Evolutionary conservation across 495 filamentous ascomycete genomes (phyloP).

Genomic region (Lasiosphaeris hirsuta): DNA sequence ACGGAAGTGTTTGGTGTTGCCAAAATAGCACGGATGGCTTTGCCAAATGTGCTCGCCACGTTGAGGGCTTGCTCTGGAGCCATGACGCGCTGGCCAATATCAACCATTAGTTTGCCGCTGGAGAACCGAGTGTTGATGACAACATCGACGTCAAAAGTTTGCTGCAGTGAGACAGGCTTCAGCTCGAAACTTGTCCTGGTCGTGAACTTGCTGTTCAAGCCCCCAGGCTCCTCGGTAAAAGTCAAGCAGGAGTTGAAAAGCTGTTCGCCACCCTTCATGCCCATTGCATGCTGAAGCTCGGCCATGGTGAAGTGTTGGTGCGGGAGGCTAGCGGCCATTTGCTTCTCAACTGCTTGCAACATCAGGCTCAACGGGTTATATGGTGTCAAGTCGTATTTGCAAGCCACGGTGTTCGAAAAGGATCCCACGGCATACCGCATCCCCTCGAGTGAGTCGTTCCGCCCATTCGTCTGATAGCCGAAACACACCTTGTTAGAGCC

Average conservation of each 20-base stretch:
- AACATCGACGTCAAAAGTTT: constrained; percentile 44
- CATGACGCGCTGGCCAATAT: constrained; percentile 44
- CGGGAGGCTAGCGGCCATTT: constrained; percentile 29
- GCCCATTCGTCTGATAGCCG: constrained; percentile 41
- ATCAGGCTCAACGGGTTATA: constrained; percentile 31
- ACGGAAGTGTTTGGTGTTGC: constrained; percentile 31
- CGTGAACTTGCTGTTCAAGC: constrained; percentile 36
- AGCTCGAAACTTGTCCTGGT: constrained; percentile 33
- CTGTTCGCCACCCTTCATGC: constrained; percentile 35
- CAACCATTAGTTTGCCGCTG: constrained; percentile 35
- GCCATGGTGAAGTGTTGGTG: constrained; percentile 44
- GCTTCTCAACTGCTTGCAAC: constrained; percentile 35
- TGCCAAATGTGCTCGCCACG: constrained; percentile 41
- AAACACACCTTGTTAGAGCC: constrained; percentile 41
- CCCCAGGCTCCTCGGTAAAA: constrained; percentile 40
- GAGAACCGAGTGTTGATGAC: constrained; percentile 39
- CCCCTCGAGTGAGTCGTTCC: constrained; percentile 37
- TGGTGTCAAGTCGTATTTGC: constrained; percentile 30
- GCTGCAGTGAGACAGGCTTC: constrained; percentile 36
- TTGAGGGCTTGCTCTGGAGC: constrained; percentile 37
- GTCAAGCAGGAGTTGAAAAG: constrained; percentile 48
- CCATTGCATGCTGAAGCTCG: constrained; percentile 43
- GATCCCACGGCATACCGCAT: constrained; percentile 40
- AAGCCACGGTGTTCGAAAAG: constrained; percentile 41
- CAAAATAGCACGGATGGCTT: constrained; percentile 41